These are phyloP conservation scores for Capsella rubella DNA, from an alignment of 441 rosid genomes.

Conservation along the genomic window DNA sequence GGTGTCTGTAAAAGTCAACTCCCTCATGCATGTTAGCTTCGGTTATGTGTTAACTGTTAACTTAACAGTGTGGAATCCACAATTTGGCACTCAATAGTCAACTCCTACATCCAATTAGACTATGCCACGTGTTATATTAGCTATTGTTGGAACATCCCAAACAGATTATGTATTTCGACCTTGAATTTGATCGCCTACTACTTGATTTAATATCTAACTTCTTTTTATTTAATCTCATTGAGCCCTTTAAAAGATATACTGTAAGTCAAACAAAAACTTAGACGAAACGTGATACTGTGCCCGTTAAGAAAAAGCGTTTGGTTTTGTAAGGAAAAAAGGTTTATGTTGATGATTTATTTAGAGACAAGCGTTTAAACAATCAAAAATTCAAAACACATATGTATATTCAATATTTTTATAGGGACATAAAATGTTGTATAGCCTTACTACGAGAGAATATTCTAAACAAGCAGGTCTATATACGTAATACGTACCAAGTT, in stretches of 20 bases:
- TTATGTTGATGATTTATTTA: constrained; percentile 1
- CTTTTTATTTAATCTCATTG: neutral
- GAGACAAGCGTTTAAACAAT: neutral
- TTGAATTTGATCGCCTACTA: neutral
- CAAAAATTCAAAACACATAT: neutral
- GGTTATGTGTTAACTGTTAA: constrained; percentile 42
- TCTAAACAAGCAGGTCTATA: constrained; percentile 5
- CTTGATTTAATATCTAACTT: neutral
- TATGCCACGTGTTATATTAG: constrained; percentile 2
- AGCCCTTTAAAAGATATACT: neutral
- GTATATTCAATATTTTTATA: neutral
- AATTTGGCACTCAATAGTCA: constrained; percentile 37
- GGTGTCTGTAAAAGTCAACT: constrained; percentile 39
- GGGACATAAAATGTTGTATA: neutral
- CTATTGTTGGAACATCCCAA: constrained; percentile 19
- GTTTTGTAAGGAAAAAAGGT: neutral
- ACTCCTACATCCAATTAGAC: constrained; percentile 33
- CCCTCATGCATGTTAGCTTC: constrained; percentile 41
- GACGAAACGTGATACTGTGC: neutral
- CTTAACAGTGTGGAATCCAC: constrained; percentile 43
- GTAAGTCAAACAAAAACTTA: constrained; percentile 2
- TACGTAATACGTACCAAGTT: neutral
- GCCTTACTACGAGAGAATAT: neutral
- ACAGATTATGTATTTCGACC: constrained; percentile 23
- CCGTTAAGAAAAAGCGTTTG: constrained; percentile 1